Conservation (phyloP, 495 filamentous ascomycete species). For the Hyaloscypha finlandica region DNA sequence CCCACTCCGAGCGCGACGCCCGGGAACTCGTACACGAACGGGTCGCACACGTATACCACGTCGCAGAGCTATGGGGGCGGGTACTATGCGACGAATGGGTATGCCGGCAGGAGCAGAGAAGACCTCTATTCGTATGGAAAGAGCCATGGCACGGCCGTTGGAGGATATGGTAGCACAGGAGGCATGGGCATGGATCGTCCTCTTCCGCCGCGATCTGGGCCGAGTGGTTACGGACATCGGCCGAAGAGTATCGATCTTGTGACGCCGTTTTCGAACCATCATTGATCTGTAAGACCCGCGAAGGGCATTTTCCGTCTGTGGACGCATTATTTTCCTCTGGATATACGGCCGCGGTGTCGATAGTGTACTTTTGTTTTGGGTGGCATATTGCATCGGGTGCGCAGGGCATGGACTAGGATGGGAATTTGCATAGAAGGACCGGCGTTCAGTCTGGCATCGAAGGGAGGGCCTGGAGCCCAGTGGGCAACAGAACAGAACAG, state of each 20-base stretch:
- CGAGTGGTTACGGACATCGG: slow-evolving; percentile 29
- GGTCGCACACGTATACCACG: slow-evolving; percentile 2
- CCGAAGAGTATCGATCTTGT: slow-evolving; percentile 34
- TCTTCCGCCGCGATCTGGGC: slow-evolving; percentile 30
- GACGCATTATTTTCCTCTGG: background rate
- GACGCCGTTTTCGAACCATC: slow-evolving; percentile 26
- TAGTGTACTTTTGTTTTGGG: background rate
- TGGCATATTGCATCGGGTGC: background rate
- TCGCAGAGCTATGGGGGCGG: slow-evolving; percentile 17
- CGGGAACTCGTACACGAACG: slow-evolving; percentile 18
- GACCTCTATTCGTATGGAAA: slow-evolving; percentile 25
- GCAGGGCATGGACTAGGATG: background rate
- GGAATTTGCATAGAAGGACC: background rate
- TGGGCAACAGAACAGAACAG: background rate
- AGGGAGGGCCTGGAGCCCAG: background rate
- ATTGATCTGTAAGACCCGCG: background rate
- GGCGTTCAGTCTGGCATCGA: slow-evolving; percentile 1
- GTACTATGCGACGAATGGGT: slow-evolving; percentile 7
- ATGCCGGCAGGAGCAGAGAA: slow-evolving; percentile 18
- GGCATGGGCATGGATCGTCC: slow-evolving; percentile 35
- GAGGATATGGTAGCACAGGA: slow-evolving; percentile 14
- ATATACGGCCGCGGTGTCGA: background rate
- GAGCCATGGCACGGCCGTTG: slow-evolving; percentile 6
- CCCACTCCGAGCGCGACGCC: slow-evolving; percentile 24
- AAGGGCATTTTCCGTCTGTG: background rate